These are phyloP conservation scores for Haematococcus sp. DNA, from an alignment of 139 green algal genomes.

Conservation along the genomic window DNA sequence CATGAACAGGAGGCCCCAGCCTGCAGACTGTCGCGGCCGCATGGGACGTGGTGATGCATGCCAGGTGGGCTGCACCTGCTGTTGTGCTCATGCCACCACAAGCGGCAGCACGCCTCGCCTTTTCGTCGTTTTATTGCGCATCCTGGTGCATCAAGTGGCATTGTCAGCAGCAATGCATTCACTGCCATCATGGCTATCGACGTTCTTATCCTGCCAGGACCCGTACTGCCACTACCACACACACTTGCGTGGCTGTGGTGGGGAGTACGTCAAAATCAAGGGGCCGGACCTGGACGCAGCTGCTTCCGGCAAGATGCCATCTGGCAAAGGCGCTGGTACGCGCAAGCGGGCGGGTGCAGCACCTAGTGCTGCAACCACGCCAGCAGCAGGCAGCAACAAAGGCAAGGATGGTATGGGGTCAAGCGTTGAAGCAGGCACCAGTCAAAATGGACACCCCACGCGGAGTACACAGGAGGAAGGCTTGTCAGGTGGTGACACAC, in stretches of 20 bases:
- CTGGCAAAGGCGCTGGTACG: no score
- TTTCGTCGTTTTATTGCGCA: not conserved
- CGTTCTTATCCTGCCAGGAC: slow-evolving; percentile 47
- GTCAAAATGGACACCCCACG: no score
- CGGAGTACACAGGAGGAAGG: no score
- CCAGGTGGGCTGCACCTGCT: not conserved
- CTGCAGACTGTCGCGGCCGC: slow-evolving; percentile 54
- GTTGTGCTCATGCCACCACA: not conserved
- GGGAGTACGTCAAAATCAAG: slow-evolving; percentile 35
- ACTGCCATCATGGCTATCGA: slow-evolving; percentile 12
- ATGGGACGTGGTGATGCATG: not conserved
- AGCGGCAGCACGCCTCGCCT: not conserved
- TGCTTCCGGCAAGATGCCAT: not conserved
- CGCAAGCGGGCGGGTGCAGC: no score
- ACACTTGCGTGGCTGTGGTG: slow-evolving; percentile 58
- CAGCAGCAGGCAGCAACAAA: no score
- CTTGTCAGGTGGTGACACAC: no score
- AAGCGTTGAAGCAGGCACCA: no score
- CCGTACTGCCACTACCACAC: slow-evolving; percentile 53
- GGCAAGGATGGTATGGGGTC: no score
- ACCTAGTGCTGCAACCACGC: no score
- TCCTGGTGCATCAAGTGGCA: not conserved
- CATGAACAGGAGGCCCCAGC: slow-evolving; percentile 67
- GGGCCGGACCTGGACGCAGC: slow-evolving; percentile 9
- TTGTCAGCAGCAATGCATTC: not conserved